Evolutionary conservation across 1,284 basidiomycete species (phyloP).

Genomic region (Phellopilus nigrolimitatus): DNA sequence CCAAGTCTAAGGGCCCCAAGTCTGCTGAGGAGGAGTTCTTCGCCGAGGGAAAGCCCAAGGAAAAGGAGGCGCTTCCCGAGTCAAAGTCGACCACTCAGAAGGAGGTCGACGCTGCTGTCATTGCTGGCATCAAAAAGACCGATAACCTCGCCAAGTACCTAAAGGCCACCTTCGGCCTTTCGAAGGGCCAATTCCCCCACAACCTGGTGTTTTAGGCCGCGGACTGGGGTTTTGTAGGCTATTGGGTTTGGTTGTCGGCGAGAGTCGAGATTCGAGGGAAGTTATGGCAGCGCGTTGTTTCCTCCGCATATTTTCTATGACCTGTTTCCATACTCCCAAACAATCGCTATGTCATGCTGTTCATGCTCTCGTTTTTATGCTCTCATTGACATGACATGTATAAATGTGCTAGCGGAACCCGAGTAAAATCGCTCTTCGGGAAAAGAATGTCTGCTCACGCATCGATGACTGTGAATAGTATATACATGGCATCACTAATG

Average conservation of each 20-base stretch:
- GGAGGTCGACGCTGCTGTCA: slow-evolving; percentile 79
- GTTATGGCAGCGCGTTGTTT: slow-evolving; percentile 10
- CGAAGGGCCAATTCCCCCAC: slow-evolving; percentile 93
- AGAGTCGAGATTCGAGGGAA: slow-evolving; percentile 19
- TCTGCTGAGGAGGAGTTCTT: slow-evolving; percentile 97
- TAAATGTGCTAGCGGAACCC: no score
- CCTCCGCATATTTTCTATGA: slow-evolving; percentile 8
- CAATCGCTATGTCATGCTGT: slow-evolving; percentile 9
- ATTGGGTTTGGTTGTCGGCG: slow-evolving; percentile 21
- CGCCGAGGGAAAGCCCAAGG: slow-evolving; percentile 88
- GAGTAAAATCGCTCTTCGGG: no score
- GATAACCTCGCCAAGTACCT: slow-evolving; percentile 94
- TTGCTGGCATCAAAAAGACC: slow-evolving; percentile 89
- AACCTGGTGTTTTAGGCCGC: slow-evolving; percentile 72
- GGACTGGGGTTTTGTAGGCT: slow-evolving; percentile 15
- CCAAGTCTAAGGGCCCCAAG: slow-evolving; percentile 58
- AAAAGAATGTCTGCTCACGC: no score
- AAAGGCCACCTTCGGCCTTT: slow-evolving; percentile 89
- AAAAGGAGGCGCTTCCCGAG: slow-evolving; percentile 87
- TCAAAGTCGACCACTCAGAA: slow-evolving; percentile 94
- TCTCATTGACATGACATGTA: not conserved
- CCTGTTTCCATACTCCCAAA: slow-evolving; percentile 11
- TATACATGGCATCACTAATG: no score
- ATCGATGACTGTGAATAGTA: no score
- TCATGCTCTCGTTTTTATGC: slow-evolving; percentile 5